Percentiles rank a stretch among this genome's conserved stretches.
Evolutionary conservation across 306 rosid species (phyloP).

Genomic region (Vachellia pachyceras): DNA sequence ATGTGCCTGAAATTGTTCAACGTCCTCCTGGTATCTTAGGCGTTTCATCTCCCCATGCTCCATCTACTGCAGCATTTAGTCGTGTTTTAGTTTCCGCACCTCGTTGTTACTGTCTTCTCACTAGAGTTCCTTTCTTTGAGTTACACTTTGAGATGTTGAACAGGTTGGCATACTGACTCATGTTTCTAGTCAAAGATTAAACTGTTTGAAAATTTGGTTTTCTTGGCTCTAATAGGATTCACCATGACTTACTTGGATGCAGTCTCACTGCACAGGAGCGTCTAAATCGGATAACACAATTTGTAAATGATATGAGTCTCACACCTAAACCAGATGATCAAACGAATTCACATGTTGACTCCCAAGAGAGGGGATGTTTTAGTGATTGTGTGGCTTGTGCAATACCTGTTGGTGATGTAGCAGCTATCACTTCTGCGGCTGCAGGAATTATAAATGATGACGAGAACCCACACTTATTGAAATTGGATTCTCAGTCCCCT

Average conservation of each 20-base stretch:
- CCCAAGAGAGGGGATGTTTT: constrained; percentile 52
- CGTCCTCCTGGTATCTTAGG: constrained; percentile 87
- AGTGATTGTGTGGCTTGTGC: constrained; percentile 81
- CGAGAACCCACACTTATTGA: constrained; percentile 53
- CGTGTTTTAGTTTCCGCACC: constrained; percentile 96
- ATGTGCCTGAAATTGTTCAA: constrained; percentile 94
- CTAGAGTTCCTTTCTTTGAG: constrained; percentile 90
- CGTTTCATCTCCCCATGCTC: constrained; percentile 60
- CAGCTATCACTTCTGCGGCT: constrained; percentile 78
- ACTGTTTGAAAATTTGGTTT: constrained; percentile 7
- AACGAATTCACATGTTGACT: constrained; percentile 49
- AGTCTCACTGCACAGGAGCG: constrained; percentile 98
- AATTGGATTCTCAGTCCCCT: constrained; percentile 72
- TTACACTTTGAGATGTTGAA: constrained; percentile 92
- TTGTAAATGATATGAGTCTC: constrained; percentile 63
- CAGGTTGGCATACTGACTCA: constrained; percentile 58
- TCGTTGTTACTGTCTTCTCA: constrained; percentile 93
- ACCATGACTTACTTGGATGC: constrained; percentile 61
- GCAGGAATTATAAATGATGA: constrained; percentile 77
- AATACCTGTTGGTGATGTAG: constrained; percentile 76
- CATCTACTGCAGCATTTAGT: constrained; percentile 58
- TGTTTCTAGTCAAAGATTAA: not conserved
- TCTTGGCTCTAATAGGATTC: constrained; percentile 36
- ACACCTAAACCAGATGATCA: constrained; percentile 57
- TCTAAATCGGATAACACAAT: constrained; percentile 82